These are phyloP conservation scores for Pseudogymnoascus sp. DNA, from an alignment of 2,329 filamentous ascomycete species.

Conservation along the genomic window DNA sequence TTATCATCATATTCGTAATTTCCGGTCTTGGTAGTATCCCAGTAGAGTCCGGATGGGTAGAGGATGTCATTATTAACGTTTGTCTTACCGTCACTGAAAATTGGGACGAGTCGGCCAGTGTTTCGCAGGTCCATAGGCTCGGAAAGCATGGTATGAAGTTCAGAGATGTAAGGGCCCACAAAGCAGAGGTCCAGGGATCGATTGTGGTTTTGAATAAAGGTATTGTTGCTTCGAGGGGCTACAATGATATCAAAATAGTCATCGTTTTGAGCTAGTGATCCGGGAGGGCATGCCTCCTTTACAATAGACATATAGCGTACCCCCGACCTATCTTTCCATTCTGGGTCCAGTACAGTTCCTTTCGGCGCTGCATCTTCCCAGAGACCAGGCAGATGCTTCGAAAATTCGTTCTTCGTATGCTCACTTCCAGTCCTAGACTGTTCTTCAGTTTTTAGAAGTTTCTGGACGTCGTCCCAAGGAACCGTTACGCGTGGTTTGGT, in stretches of 20 bases:
- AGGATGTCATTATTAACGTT: slow-evolving; percentile 58
- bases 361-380: slow-evolving; percentile 16
- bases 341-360: slow-evolving; percentile 16
- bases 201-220: slow-evolving; percentile 52
- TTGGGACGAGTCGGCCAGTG: slow-evolving; percentile 48
- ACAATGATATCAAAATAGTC: slow-evolving; percentile 33
- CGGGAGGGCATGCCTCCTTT: slow-evolving; percentile 49
- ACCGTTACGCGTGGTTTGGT: slow-evolving; percentile 58
- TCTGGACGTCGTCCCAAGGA: slow-evolving; percentile 48
- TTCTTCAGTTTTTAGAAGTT: slow-evolving; percentile 42
- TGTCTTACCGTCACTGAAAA: slow-evolving; percentile 57
- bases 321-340: slow-evolving; percentile 30
- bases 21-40: slow-evolving; percentile 41
- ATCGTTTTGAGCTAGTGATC: slow-evolving; percentile 41
- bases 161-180: slow-evolving; percentile 42
- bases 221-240: slow-evolving; percentile 32
- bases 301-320: slow-evolving; percentile 54
- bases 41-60: slow-evolving; percentile 59
- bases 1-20: slow-evolving; percentile 50
- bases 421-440: slow-evolving; percentile 14
- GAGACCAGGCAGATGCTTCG: slow-evolving; percentile 33
- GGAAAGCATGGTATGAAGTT: slow-evolving; percentile 51
- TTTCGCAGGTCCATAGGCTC: slow-evolving; percentile 45
- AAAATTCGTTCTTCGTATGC: slow-evolving; percentile 27
- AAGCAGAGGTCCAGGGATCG: slow-evolving; percentile 50